Evolutionary conservation across 192 early-diverging fungal genomes (phyloP), one percentile per base, ranked within the genome.

Genomic region (Entomortierella lignicola): DNA sequence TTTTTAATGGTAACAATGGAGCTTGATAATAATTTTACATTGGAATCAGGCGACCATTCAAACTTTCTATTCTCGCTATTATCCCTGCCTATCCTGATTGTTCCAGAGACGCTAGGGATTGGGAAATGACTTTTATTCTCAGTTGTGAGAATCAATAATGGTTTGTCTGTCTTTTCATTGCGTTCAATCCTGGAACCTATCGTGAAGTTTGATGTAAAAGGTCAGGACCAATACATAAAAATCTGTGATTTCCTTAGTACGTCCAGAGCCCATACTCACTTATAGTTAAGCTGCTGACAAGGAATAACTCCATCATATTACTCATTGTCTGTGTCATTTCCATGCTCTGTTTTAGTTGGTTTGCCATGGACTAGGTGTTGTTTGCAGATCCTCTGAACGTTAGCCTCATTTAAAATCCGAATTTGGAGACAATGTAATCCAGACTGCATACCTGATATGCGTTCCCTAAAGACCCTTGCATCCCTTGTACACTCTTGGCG

Each of bases 291-390:
- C 79, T 84, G 21, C 63, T 63, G 37, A 72, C 57, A 26, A 84
- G 69, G 27, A 81, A 61, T 47, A 82, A 48, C 8, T 84, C 80
- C 70, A 80, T 71, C 66, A 80, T 70, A n/a, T 62, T 60, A 41
- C 74, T 84, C 80, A 84, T 82, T 0, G 66, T 52, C 21, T 82
- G 65, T n/a, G 73, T 80, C 80, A 84, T 84, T 34, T 84, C 80
- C 51, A 84, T 55, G 51, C 73, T 77, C 41, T 73, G 73, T 56
- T 74, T 63, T 13, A 84, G 50, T 50, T 70, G 81, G n/a, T 60
- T 68, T 0, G 74, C 69, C 59, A 84, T 57, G 2, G 80, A 69
- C 83, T 84, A 63, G 23, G 17, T 47, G 20, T 23, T 25, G 13
- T 23, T 37, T 3, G 30, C 15, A 31, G 13, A 15, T 30, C 1